phyloP scores from a whole-genome alignment of 176 grass and related monocot species.

The Echinochloa phyllopogon region DNA sequence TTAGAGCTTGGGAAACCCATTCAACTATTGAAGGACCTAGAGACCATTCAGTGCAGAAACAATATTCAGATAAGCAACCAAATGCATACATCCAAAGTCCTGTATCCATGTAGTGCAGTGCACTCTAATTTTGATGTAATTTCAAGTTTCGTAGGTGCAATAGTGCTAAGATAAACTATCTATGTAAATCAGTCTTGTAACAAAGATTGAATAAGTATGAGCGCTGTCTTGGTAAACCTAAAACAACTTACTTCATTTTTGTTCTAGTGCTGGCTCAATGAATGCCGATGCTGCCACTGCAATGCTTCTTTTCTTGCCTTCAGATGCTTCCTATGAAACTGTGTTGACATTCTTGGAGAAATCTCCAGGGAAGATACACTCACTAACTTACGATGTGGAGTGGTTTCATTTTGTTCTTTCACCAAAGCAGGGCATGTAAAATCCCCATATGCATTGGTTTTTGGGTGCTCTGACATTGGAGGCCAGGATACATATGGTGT shows the following conservation, averaged over 20 bases:
- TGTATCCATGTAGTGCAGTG: background rate
- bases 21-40: slow-evolving; percentile 19
- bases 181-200: background rate
- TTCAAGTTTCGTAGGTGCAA: background rate
- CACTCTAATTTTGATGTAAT: slow-evolving; percentile 12
- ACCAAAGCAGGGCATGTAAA: slow-evolving; percentile 38
- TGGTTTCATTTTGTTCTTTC: slow-evolving; percentile 21
- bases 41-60: slow-evolving; percentile 35
- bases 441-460: background rate
- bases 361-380: background rate
- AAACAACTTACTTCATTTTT: slow-evolving; percentile 38
- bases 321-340: background rate
- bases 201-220: slow-evolving; percentile 16
- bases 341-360: background rate
- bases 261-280: slow-evolving; percentile 1
- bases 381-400: slow-evolving; percentile 36
- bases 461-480: slow-evolving; percentile 20
- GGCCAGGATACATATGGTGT: slow-evolving; percentile 2
- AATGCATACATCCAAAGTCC: slow-evolving; percentile 8
- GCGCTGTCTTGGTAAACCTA: background rate
- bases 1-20: background rate
- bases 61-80: slow-evolving; percentile 2
- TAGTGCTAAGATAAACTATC: slow-evolving; percentile 14
- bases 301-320: slow-evolving; percentile 24
- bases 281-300: slow-evolving; percentile 8